Conservation (phyloP, 129 eudicot species). For the Mikania micrantha region DNA sequence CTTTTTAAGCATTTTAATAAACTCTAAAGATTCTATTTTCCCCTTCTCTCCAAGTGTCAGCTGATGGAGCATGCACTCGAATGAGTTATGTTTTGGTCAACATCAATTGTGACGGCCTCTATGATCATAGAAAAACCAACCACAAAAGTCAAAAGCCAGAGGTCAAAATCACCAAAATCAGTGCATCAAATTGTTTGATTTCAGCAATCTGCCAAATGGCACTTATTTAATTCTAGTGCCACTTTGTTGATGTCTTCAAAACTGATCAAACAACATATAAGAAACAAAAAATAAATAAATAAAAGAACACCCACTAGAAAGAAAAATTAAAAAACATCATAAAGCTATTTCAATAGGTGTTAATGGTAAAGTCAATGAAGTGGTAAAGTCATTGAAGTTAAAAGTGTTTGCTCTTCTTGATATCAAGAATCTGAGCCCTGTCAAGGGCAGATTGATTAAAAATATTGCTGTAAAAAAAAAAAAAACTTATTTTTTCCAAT, state of each 20-base stretch:
- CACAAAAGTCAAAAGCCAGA: constrained; percentile 13
- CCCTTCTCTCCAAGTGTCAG: constrained; percentile 21
- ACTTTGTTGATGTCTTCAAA: constrained; percentile 6
- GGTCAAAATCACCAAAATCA: background rate
- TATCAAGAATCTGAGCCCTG: no score
- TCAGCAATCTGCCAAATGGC: constrained; percentile 25
- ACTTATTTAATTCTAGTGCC: constrained; percentile 4
- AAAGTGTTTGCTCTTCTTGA: no score
- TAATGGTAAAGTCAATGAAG: no score
- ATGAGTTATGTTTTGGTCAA: constrained; percentile 9
- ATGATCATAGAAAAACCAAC: constrained; percentile 10
- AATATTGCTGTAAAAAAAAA: no score
- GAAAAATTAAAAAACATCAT: no score
- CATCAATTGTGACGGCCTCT: background rate
- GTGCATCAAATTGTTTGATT: background rate
- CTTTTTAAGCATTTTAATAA: no score
- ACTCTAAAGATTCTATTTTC: no score
- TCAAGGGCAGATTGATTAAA: no score
- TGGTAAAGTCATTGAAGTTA: no score
- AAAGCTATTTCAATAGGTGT: no score
- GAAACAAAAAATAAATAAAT: no score
- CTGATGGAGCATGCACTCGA: constrained; percentile 6
- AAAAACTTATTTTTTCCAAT: no score
- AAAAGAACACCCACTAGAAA: background rate
- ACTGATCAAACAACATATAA: background rate